Conservation (phyloP, 106 monocot genomes). For the Gastrodia elata region DNA sequence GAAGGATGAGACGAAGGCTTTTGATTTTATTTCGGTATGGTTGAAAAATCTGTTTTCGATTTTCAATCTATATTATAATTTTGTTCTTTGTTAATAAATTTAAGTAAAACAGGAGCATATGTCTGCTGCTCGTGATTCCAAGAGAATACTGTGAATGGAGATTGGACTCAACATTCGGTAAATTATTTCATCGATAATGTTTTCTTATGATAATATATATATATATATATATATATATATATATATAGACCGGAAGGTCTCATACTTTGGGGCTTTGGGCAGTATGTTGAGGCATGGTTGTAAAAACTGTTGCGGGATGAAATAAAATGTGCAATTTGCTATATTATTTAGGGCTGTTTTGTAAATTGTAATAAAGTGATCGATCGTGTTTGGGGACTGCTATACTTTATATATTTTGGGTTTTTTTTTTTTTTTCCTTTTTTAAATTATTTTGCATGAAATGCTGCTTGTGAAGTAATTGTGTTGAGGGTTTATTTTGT, state of each 20-base stretch:
- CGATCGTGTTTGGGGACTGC: neutral
- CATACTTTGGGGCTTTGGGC: neutral
- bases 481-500: too few relatives aligned
- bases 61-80: too few relatives aligned
- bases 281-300: neutral
- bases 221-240: neutral
- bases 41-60: too few relatives aligned
- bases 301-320: neutral
- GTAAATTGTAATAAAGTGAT: neutral
- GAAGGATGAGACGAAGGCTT: conserved; percentile 88
- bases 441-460: too few relatives aligned
- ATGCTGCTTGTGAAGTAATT: too few relatives aligned
- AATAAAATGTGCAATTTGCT: neutral
- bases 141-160: conserved; percentile 35
- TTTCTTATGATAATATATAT: neutral
- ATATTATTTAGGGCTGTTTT: neutral
- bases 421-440: too few relatives aligned
- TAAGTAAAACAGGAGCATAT: conserved; percentile 91
- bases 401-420: neutral
- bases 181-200: neutral
- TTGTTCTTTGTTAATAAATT: neutral
- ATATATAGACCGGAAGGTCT: neutral
- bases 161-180: neutral
- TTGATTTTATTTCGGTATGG: conserved; percentile 95
- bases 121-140: conserved; percentile 70